phyloP scores from a whole-genome alignment of 2,329 filamentous ascomycete species.

The Alternaria tenuissima region DNA sequence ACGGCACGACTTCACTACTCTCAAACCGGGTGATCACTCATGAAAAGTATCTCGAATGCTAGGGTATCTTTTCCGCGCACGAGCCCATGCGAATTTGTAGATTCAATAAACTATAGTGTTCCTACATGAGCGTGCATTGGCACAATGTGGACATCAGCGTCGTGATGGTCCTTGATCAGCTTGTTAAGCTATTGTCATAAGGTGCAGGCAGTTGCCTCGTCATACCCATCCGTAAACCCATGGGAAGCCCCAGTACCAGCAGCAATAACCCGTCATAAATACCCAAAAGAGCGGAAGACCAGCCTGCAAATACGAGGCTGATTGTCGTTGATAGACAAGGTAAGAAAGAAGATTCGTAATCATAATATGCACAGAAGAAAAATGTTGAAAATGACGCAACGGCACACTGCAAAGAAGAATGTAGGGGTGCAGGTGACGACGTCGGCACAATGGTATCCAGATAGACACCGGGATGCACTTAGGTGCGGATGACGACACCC shows the following conservation, averaged over 20 bases:
- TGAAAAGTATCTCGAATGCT: neutral
- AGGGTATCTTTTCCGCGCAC: constrained; percentile 27
- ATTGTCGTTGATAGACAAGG: constrained; percentile 4
- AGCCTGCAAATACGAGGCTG: neutral
- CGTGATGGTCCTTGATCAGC: constrained; percentile 2
- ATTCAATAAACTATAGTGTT: constrained; percentile 14
- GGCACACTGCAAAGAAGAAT: constrained; percentile 9
- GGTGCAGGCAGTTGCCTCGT: constrained; percentile 6
- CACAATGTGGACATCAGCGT: constrained; percentile 19
- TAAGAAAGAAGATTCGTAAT: constrained; percentile 29
- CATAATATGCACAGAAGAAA: constrained; percentile 44
- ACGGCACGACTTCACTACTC: neutral
- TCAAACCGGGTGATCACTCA: neutral
- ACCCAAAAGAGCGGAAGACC: constrained; percentile 5
- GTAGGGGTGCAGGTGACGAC: neutral
- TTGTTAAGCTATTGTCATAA: constrained; percentile 3
- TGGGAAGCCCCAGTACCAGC: constrained; percentile 25
- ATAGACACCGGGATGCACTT: constrained; percentile 12
- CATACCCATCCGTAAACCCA: neutral
- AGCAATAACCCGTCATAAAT: constrained; percentile 25
- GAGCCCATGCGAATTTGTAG: constrained; percentile 35
- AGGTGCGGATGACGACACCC: constrained; percentile 55
- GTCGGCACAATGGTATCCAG: constrained; percentile 10
- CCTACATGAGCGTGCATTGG: constrained; percentile 35
- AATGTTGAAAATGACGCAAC: constrained; percentile 9